Evolutionary conservation across 306 rosid genomes (phyloP), one percentile per base, ranked within the genome.

Genomic region (Glycine tomentella): DNA sequence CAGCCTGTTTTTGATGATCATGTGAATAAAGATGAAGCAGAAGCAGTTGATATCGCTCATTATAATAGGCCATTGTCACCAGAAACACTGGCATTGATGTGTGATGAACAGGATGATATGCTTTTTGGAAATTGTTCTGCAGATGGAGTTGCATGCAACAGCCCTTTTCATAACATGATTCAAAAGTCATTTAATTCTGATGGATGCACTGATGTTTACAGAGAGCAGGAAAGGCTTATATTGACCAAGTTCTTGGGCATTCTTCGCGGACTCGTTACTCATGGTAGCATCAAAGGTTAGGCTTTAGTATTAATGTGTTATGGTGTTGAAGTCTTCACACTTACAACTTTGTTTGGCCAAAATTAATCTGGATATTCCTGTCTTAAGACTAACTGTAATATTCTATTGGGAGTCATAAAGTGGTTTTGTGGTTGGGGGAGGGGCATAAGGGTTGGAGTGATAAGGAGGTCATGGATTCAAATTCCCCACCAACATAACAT

Each of bases 11-110:
- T 46, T 77, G 84, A 79, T 68, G 74, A 71, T 78, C 68, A 8
- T 25, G 40, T 73, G 74, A 81, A 77, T 56, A 80, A 59, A 68
- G 87, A 85, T 76, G 87, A 75, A 72, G 76, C 86, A 53, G 81
- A 77, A 80, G 87, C 81, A 80, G 80, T 72, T 75, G 85, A 83
- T 83, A 69, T 51, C 25, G 83, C 69, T 74, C 74, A 76, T 74
- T 70, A 72, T 72, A 78, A 81, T 59, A 73, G 84, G 83, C 93
- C 91, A 58, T 33, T 87, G 79, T 92, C 97, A 46, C 97, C 97
- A 6, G 92, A 86, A 81, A 90, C 97, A 13, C 90, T 87, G 48
- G 90, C 93, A 53, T 87, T 90, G 86, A 86, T 89, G 97, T 92
- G 97, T 86, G 89, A 92, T 81, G 97, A 92, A 89, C 84, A 81